These are phyloP conservation scores for Fusarium avenaceum DNA, from an alignment of 2,329 filamentous ascomycete species.

Conservation along the genomic window DNA sequence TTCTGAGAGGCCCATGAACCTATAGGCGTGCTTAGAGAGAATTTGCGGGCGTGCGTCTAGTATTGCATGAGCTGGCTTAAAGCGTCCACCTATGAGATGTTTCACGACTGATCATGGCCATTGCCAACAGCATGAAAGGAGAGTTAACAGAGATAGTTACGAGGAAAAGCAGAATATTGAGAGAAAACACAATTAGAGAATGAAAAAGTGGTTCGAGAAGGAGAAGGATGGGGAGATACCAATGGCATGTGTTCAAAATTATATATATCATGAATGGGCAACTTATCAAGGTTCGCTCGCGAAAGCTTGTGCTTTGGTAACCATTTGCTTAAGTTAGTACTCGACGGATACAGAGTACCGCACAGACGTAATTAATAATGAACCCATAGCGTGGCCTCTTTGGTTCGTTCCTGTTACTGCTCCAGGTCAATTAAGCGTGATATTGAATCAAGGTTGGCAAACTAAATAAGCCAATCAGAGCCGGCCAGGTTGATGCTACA, in stretches of 20 bases:
- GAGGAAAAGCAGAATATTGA: neutral
- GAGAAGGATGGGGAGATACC: too few species aligned
- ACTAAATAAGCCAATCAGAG: conserved; percentile 29
- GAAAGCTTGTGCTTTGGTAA: neutral
- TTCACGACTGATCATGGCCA: conserved; percentile 25
- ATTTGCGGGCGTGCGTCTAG: conserved; percentile 15
- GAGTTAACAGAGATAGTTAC: conserved; percentile 4
- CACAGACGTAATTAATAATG: conserved; percentile 31
- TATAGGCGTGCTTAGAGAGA: conserved; percentile 2
- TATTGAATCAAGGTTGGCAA: conserved; percentile 35
- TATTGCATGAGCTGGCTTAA: conserved; percentile 31
- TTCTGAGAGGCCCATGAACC: conserved; percentile 9
- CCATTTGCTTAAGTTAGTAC: neutral
- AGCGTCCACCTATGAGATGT: conserved; percentile 35
- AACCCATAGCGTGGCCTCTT: conserved; percentile 24
- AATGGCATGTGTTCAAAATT: too few species aligned
- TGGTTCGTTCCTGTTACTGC: conserved; percentile 9
- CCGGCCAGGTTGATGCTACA: conserved; percentile 29
- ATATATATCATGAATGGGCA: too few species aligned
- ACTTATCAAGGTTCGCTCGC: neutral
- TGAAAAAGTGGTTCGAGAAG: too few species aligned
- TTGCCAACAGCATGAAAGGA: conserved; percentile 28
- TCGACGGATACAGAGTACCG: too few species aligned
- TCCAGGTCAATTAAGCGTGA: conserved; percentile 26
- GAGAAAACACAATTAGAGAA: neutral